Base-by-base conservation (phyloP, 2,329 filamentous ascomycete genomes). In the Ascomycota sp. region DNA sequence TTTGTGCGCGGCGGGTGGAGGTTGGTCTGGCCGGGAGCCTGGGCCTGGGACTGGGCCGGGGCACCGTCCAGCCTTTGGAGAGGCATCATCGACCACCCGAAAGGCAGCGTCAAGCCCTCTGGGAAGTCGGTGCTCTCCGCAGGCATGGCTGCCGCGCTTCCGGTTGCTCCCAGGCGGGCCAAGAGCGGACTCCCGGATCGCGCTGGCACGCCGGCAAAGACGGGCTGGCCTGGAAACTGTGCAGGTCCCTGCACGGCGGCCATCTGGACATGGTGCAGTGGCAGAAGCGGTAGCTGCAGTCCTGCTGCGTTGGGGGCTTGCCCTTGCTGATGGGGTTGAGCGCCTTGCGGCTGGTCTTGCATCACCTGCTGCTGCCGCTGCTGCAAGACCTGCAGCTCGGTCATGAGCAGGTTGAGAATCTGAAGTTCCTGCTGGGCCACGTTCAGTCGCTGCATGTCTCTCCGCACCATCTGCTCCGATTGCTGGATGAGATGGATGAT, bases 391-490 rank as follows among this genome's bases (percentile, higher is more conserved):
- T 66, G 57, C 29, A 89, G 48, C 46, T 89, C 80, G 13, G 56
- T 53, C 35, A 78, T 65, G 35, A 89, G 57, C 11, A 70, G 53
- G 30, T 74, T 65, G n/a, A 83, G 55, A n/a, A 68, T 54, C 28
- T 70, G 63, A 4, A 85, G 46, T 45, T 89, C 77, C 22, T 74
- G 65, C 30, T 77, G 66, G 11, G 70, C 68, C 22, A 65, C 44
- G 27, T 73, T 66, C 12, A 86, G 55, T 25, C 54, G 56, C 28
- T 66, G 60, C 22, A 80, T 61, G 43, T 85, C 76, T 32, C 70
- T 65, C 39, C 73, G 60, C 17, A 89, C 60, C 31, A 77, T 67
- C 32, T 73, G 65, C 38, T 82, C 75, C 10, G 81, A 61, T 25
- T 73, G 64, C 22, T 64, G 56, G 22, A 89, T 53, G 32, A 81